Base-by-base conservation (phyloP, 345 rosid genomes). In the Dipteronia dyeriana region DNA sequence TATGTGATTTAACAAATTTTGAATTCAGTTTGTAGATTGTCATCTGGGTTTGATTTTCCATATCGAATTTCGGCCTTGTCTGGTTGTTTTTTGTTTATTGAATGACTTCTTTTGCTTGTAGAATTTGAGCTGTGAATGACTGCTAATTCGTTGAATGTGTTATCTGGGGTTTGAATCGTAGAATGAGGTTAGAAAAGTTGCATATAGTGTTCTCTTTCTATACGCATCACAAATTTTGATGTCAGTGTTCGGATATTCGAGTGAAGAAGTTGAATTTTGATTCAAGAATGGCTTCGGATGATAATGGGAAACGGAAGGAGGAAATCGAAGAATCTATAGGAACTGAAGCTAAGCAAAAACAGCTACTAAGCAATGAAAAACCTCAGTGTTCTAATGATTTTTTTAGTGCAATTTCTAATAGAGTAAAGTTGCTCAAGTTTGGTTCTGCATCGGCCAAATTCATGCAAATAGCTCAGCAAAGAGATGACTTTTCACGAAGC, bases 401-500 rank as follows among this genome's bases (percentile, higher is more conserved):
- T 59, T 79, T 76, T 3, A 60, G 78, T 71, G 75, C 78, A 79
- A 38, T 79, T 12, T 78, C 90, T 11, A 80, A 65, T 65, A 79
- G 90, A 72, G 1, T 84, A 63, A 87, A 81, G 29, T 84, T 95
- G 76, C 87, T 90, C 4, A 86, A 88, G 71, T 76, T 88, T 14
- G 93, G 90, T 23, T 90, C 97, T 26, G 92, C 98, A 61, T 93
- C 96, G 34, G 90, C 87, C 66, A 87, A 73, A 56, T 89, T 94
- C 85, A 87, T 68, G 85, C 85, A 79, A 82, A 76, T 96, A 59
- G 95, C 98, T 0, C 81, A 82, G 75, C 85, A 86, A 25, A 92
- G 83, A 73, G 97, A 96, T 60, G 90, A 86, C 59, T 70, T 88
- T 61, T 96, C 97, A 8, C 88, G 91, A 41, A 79, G 93, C 7